Conservation (phyloP, 139 green algal species). For the Picochlorum sp. region DNA sequence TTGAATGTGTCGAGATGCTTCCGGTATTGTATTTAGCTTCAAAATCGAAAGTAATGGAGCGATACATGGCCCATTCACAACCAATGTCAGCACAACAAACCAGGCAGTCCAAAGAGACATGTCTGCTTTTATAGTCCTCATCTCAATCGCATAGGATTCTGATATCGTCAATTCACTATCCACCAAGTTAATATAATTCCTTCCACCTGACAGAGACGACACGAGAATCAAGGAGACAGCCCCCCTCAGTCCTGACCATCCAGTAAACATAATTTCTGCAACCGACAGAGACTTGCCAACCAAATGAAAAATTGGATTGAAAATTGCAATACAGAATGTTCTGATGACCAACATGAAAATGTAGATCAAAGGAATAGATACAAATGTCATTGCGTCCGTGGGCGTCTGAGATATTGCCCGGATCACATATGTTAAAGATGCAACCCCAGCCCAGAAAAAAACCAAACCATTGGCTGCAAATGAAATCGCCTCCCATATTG, state of each 20-base stretch:
- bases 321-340: slow-evolving; percentile 23
- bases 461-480: slow-evolving; percentile 61
- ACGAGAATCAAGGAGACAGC: slow-evolving; percentile 74
- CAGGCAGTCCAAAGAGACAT: slow-evolving; percentile 65
- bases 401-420: slow-evolving; percentile 18
- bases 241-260: slow-evolving; percentile 58
- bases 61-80: slow-evolving; percentile 64
- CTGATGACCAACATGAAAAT: slow-evolving; percentile 44
- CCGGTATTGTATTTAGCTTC: slow-evolving; percentile 16
- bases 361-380: slow-evolving; percentile 38
- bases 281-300: slow-evolving; percentile 23
- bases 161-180: not conserved
- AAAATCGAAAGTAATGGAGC: slow-evolving; percentile 29
- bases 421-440: slow-evolving; percentile 70
- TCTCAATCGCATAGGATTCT: not conserved
- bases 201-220: slow-evolving; percentile 39
- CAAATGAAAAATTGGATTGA: slow-evolving; percentile 27
- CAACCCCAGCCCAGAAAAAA: slow-evolving; percentile 79
- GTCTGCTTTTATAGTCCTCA: slow-evolving; percentile 27
- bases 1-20: slow-evolving; percentile 25
- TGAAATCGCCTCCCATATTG: slow-evolving; percentile 38
- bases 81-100: slow-evolving; percentile 77
- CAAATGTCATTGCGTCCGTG: slow-evolving; percentile 14
- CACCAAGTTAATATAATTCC: not conserved
- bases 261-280: slow-evolving; percentile 55